These are phyloP conservation scores for Leucosporidium creatinivorum DNA, from an alignment of 768 basidiomycete species.

Conservation along the genomic window DNA sequence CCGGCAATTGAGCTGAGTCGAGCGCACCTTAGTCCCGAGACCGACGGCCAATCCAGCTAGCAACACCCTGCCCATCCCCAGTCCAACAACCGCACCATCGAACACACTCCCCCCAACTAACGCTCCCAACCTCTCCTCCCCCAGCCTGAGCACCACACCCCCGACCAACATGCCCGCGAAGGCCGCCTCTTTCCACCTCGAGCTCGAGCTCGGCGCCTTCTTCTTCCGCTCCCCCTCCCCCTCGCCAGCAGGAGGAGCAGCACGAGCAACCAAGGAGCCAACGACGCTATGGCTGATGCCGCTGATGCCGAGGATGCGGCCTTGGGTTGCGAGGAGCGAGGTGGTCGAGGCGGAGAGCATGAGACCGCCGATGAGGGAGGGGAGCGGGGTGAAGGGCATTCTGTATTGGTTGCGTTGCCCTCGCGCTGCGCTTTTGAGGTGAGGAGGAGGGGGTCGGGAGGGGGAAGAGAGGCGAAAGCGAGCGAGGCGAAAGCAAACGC, in stretches of 20 bases:
- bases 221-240: too few relatives aligned
- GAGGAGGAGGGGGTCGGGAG: too few relatives aligned
- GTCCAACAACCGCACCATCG: constrained; percentile 27
- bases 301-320: constrained; percentile 41
- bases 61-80: constrained; percentile 17
- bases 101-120: constrained; percentile 11
- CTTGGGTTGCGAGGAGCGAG: constrained; percentile 37
- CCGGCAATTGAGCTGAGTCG: neutral
- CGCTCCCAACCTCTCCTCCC: neutral
- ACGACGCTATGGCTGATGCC: constrained; percentile 34
- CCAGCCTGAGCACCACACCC: neutral
- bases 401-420: neutral
- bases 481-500: too few relatives aligned
- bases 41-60: constrained; percentile 41
- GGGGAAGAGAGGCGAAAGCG: too few relatives aligned
- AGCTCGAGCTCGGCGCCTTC: too few relatives aligned
- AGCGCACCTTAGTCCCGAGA: constrained; percentile 41
- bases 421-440: too few relatives aligned
- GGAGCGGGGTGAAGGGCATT: constrained; percentile 11
- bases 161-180: constrained; percentile 7
- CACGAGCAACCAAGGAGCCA: neutral
- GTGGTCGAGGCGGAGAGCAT: constrained; percentile 41
- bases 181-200: constrained; percentile 7
- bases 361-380: constrained; percentile 38
- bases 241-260: neutral